phyloP scores from a whole-genome alignment of 805 yeast species.

The Candida hungchunana region DNA sequence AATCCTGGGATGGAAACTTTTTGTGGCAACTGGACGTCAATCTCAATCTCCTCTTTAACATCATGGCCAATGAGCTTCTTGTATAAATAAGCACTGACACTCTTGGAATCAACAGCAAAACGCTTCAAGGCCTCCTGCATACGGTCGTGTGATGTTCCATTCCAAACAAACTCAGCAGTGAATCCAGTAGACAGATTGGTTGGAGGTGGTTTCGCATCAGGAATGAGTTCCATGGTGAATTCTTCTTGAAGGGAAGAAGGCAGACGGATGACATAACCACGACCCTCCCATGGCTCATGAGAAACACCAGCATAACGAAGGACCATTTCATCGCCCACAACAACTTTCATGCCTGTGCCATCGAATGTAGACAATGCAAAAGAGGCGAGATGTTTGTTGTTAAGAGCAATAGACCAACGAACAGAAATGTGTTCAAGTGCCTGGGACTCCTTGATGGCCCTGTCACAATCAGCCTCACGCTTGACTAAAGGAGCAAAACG shows the following conservation, averaged over 20 bases:
- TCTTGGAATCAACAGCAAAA: conserved; percentile 66
- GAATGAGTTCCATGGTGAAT: conserved; percentile 64
- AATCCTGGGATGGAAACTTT: conserved; percentile 62
- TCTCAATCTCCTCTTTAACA: conserved; percentile 56
- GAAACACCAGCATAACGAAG: conserved; percentile 57
- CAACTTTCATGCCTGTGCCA: conserved; percentile 57
- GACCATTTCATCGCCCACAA: conserved; percentile 81
- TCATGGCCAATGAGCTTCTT: conserved; percentile 80
- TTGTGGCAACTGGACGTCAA: conserved; percentile 57
- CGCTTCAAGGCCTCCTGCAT: conserved; percentile 73
- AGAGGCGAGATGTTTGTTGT: conserved; percentile 61
- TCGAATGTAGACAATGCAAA: conserved; percentile 69
- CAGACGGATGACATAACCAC: conserved; percentile 65
- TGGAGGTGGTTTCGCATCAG: conserved; percentile 47
- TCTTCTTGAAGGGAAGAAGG: conserved; percentile 66
- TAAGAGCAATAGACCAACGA: conserved; percentile 67
- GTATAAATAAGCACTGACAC: conserved; percentile 71
- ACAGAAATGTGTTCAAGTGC: conserved; percentile 69
- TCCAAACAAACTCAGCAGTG: conserved; percentile 87
- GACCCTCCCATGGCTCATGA: conserved; percentile 64
- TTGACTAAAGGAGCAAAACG: conserved; percentile 81
- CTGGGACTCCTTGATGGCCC: conserved; percentile 68
- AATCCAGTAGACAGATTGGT: conserved; percentile 59
- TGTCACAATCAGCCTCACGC: conserved; percentile 78
- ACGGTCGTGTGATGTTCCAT: conserved; percentile 74